Percentiles rank a stretch among this genome's conserved stretches.
Evolutionary conservation across 805 yeast genomes (phyloP).

Genomic region (Suhomyces sp.): DNA sequence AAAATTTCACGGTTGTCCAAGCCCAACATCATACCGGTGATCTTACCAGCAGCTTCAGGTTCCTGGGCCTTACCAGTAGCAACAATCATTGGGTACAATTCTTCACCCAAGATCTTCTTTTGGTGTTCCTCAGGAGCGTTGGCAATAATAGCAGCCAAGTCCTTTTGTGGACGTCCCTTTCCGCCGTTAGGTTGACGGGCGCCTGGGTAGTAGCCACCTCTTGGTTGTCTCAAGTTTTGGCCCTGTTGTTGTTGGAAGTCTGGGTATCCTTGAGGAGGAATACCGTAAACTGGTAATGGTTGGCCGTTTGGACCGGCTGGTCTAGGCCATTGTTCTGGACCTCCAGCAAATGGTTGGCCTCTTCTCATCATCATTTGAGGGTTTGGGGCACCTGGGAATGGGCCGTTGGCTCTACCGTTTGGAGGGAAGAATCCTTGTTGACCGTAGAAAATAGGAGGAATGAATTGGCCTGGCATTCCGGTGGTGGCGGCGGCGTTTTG

Average conservation of each 20-base stretch:
- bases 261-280: conserved; percentile 73
- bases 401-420: conserved; percentile 75
- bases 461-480: conserved; percentile 83
- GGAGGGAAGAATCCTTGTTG: conserved; percentile 84
- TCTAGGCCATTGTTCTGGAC: conserved; percentile 68
- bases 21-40: conserved; percentile 98
- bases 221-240: conserved; percentile 49
- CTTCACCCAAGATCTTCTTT: conserved; percentile 98
- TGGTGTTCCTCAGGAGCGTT: conserved; percentile 82
- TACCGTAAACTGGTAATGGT: conserved; percentile 78
- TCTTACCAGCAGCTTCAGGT: conserved; percentile 95
- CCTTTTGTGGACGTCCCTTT: conserved; percentile 41
- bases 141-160: conserved; percentile 60
- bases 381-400: conserved; percentile 69
- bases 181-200: conserved; percentile 35
- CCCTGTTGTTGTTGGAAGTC: conserved; percentile 37
- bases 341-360: conserved; percentile 60
- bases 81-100: conserved; percentile 87
- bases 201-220: conserved; percentile 55
- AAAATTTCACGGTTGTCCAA: conserved; percentile 89
- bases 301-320: conserved; percentile 75
- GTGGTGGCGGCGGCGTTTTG: conserved; percentile 93
- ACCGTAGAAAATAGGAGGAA: conserved; percentile 81
- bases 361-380: conserved; percentile 75
- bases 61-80: conserved; percentile 84